phyloP scores from a whole-genome alignment of 1,284 basidiomycete species.

The Melampsora abietis-canadensis region DNA sequence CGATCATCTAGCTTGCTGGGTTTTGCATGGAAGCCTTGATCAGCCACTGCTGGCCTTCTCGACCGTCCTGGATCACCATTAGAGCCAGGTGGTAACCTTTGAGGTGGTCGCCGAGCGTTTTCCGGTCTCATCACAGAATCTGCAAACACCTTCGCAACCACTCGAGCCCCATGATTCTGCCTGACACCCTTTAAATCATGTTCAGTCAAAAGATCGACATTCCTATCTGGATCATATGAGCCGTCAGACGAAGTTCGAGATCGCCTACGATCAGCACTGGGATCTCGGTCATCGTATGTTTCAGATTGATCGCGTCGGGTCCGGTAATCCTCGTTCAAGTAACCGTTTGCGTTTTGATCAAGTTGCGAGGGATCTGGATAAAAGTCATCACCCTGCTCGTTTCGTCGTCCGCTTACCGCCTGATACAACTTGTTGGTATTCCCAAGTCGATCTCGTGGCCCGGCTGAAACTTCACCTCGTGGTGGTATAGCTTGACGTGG shows the following conservation, averaged over 20 bases:
- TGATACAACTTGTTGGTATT: slow-evolving; percentile 36
- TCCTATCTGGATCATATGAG: slow-evolving; percentile 32
- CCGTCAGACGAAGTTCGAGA: slow-evolving; percentile 24
- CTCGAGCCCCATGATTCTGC: slow-evolving; percentile 32
- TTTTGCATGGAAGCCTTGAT: slow-evolving; percentile 1
- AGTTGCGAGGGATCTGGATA: slow-evolving; percentile 5
- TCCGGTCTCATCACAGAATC: not conserved
- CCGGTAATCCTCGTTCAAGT: slow-evolving; percentile 37
- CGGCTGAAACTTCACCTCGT: slow-evolving; percentile 7
- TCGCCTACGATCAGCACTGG: not conserved
- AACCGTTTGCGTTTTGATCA: slow-evolving; percentile 18
- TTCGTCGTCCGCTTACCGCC: slow-evolving; percentile 21
- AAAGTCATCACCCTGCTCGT: not conserved
- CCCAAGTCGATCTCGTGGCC: slow-evolving; percentile 7
- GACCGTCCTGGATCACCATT: not conserved
- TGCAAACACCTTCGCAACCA: slow-evolving; percentile 21
- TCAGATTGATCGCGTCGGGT: slow-evolving; percentile 18
- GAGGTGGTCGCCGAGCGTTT: not conserved
- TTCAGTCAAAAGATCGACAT: slow-evolving; percentile 29
- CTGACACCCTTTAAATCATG: slow-evolving; percentile 26
- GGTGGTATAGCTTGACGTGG: slow-evolving; percentile 1
- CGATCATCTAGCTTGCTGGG: slow-evolving; percentile 34
- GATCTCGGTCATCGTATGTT: not conserved
- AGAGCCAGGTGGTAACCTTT: not conserved
- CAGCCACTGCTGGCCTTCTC: slow-evolving; percentile 2